These are phyloP conservation scores for Phaffia rhodozyma DNA, from an alignment of 1,284 basidiomycete species.

Conservation along the genomic window DNA sequence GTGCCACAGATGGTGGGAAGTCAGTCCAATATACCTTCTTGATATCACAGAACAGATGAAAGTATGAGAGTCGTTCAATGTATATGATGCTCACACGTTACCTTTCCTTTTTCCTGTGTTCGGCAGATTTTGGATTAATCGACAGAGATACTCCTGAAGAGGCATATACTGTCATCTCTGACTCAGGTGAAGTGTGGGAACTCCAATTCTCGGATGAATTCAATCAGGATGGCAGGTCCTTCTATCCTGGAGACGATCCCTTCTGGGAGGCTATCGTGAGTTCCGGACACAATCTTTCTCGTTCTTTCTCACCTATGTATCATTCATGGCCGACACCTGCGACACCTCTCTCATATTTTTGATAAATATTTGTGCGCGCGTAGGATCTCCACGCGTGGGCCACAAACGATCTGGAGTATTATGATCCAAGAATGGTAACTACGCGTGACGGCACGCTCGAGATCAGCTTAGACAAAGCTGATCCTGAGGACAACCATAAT, in stretches of 20 bases:
- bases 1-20: slow-evolving; percentile 50
- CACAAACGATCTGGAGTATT: slow-evolving; percentile 57
- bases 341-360: slow-evolving; percentile 24
- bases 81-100: neutral
- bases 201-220: slow-evolving; percentile 41
- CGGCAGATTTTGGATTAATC: slow-evolving; percentile 49
- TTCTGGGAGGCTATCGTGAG: slow-evolving; percentile 42
- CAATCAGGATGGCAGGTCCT: slow-evolving; percentile 28
- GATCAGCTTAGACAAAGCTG: slow-evolving; percentile 46
- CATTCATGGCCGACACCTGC: neutral
- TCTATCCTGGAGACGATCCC: slow-evolving; percentile 41
- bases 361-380: neutral
- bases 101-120: neutral
- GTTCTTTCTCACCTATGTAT: slow-evolving; percentile 30
- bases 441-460: slow-evolving; percentile 66
- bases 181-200: slow-evolving; percentile 32
- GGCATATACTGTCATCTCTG: slow-evolving; percentile 29
- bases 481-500: slow-evolving; percentile 43
- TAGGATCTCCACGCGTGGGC: slow-evolving; percentile 29
- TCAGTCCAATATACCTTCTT: neutral
- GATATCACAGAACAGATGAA: no score
- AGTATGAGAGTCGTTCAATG: neutral
- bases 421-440: slow-evolving; percentile 67
- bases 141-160: slow-evolving; percentile 56
- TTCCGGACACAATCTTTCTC: slow-evolving; percentile 47